phyloP scores from a whole-genome alignment of 2,329 filamentous ascomycete species.

The Xylariaceae sp. region DNA sequence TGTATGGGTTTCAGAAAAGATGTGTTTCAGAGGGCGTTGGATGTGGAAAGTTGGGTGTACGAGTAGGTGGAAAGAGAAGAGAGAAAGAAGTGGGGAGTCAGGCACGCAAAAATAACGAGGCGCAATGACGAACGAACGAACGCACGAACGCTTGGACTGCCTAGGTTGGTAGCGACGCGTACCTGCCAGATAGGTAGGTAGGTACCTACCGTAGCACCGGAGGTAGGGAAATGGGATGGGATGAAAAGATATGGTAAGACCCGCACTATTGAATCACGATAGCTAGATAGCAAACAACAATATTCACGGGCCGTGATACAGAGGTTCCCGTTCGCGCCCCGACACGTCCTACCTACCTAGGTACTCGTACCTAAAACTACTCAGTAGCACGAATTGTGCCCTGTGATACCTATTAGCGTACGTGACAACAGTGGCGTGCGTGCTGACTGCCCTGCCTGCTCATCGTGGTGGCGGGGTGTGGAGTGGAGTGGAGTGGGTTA shows the following conservation, averaged over 20 bases:
- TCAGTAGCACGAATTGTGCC: not conserved
- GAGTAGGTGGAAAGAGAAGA: not conserved
- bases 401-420: not conserved
- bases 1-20: not conserved
- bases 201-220: not conserved
- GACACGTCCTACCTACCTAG: not conserved
- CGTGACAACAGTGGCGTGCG: not conserved
- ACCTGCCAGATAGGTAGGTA: too few relatives aligned
- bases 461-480: conserved; percentile 2
- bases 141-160: too few relatives aligned
- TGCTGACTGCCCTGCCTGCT: not conserved
- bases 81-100: not conserved
- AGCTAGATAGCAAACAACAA: not conserved
- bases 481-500: not conserved
- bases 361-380: too few relatives aligned
- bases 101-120: not conserved
- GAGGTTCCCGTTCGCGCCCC: not conserved
- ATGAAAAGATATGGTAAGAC: too few relatives aligned
- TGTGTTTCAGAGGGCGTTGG: not conserved
- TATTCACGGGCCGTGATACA: not conserved
- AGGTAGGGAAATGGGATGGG: too few relatives aligned
- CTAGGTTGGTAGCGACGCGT: too few relatives aligned
- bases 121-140: not conserved
- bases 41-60: not conserved
- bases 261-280: too few relatives aligned